Conservation (phyloP, 352 stramenopile genomes). For the Phytophthora citricola region DNA sequence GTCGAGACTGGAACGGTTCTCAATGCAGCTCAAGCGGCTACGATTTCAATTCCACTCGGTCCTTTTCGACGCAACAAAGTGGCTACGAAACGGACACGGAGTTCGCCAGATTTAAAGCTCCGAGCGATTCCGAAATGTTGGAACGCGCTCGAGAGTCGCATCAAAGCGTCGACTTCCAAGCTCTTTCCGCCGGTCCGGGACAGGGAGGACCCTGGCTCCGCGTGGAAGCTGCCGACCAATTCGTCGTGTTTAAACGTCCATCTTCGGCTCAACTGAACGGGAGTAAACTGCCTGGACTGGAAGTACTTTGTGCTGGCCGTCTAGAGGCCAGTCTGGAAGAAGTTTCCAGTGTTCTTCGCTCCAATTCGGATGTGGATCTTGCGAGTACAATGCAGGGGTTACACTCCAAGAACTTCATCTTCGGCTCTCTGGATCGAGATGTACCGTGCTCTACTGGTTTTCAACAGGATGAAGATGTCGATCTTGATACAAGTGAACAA, state of each 20-base stretch:
- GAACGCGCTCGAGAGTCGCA: constrained; percentile 32
- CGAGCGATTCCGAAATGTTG: constrained; percentile 25
- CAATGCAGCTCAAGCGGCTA: constrained; percentile 10
- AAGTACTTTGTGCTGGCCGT: constrained; percentile 40
- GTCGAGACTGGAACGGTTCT: constrained; percentile 7
- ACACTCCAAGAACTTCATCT: constrained; percentile 44
- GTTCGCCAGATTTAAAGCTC: constrained; percentile 6
- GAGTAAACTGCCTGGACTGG: constrained; percentile 19
- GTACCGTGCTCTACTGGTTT: constrained; percentile 18
- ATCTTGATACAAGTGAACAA: constrained; percentile 19
- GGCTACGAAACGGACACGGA: not conserved
- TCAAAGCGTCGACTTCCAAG: constrained; percentile 28
- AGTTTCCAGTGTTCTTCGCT: constrained; percentile 28
- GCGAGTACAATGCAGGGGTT: constrained; percentile 40
- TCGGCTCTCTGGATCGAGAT: constrained; percentile 40
- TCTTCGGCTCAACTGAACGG: not conserved
- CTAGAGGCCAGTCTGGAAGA: constrained; percentile 43
- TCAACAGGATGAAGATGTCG: constrained; percentile 5
- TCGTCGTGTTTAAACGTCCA: constrained; percentile 35
- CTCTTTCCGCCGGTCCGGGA: constrained; percentile 28
- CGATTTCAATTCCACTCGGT: not conserved
- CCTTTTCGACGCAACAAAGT: constrained; percentile 23
- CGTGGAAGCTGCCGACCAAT: constrained; percentile 28
- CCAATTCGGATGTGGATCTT: constrained; percentile 25
- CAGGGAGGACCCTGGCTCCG: constrained; percentile 27